Percentiles rank a stretch among this genome's conserved stretches.
phyloP scores from a whole-genome alignment of 2,329 filamentous ascomycete species.

The Fusarium sp. region DNA sequence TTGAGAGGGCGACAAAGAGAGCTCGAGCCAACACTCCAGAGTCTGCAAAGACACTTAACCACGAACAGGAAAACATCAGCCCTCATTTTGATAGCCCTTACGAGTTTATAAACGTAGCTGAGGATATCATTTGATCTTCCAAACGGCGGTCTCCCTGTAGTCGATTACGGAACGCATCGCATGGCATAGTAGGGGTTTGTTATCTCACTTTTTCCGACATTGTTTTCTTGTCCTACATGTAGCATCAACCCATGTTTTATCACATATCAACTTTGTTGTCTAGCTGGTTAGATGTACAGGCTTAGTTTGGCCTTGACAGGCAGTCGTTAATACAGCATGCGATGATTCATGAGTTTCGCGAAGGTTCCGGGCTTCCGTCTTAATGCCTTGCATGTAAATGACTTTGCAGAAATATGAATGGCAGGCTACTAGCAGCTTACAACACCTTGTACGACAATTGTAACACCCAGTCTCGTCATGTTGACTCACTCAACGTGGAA shows the following conservation, averaged over 20 bases:
- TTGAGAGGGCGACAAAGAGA: conserved; percentile 56
- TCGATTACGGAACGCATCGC: background rate
- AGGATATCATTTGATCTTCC: background rate
- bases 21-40: conserved; percentile 48
- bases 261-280: background rate
- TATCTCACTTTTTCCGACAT: background rate
- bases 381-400: background rate
- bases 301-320: background rate
- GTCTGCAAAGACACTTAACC: conserved; percentile 57
- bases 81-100: conserved; percentile 39
- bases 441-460: conserved; percentile 14
- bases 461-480: conserved; percentile 21
- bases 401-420: background rate
- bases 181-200: background rate
- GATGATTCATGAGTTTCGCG: background rate
- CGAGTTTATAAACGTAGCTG: background rate
- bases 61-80: conserved; percentile 52
- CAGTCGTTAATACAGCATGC: background rate
- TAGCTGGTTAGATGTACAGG: background rate
- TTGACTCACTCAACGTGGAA: conserved; percentile 5
- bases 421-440: conserved; percentile 2
- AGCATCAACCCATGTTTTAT: background rate
- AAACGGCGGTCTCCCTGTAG: background rate
- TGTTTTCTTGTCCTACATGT: background rate
- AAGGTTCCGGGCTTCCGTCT: conserved; percentile 5